Evolutionary conservation across 1,284 basidiomycete genomes (phyloP).

Genomic region (Taiwanofungus camphoratus): DNA sequence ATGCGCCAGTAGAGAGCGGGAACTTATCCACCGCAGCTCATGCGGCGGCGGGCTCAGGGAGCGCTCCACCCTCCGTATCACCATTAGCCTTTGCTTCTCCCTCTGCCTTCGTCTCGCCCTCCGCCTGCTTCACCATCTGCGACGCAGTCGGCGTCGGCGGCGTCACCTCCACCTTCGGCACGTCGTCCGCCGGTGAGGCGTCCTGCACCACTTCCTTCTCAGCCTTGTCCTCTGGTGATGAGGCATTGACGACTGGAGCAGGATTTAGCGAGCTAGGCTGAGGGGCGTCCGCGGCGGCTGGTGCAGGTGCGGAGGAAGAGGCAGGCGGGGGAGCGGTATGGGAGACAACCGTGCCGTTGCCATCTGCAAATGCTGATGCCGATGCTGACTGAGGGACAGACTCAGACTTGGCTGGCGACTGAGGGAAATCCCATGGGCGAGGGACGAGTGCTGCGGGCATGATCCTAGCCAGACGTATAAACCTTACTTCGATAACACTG

Average conservation of each 20-base stretch:
- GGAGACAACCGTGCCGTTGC: background rate
- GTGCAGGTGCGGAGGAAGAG: slow-evolving; percentile 8
- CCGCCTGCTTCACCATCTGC: slow-evolving; percentile 13
- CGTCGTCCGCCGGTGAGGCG: slow-evolving; percentile 11
- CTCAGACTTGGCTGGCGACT: slow-evolving; percentile 29
- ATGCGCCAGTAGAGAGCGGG: too few relatives aligned
- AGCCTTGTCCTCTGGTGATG: too few relatives aligned
- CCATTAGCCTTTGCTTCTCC: too few relatives aligned
- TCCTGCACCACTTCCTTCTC: slow-evolving; percentile 14
- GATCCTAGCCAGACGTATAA: slow-evolving; percentile 39
- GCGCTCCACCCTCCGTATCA: too few relatives aligned
- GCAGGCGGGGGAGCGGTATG: slow-evolving; percentile 11
- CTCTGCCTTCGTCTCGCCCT: too few relatives aligned
- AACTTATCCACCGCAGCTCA: too few relatives aligned
- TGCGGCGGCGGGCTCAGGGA: too few relatives aligned
- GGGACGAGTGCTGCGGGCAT: slow-evolving; percentile 74
- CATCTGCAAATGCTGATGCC: background rate
- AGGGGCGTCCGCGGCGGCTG: slow-evolving; percentile 10
- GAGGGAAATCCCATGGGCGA: slow-evolving; percentile 70
- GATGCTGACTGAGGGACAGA: too few relatives aligned
- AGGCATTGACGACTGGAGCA: too few relatives aligned
- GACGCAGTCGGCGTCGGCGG: slow-evolving; percentile 26
- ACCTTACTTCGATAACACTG: slow-evolving; percentile 1
- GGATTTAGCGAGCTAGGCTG: too few relatives aligned
- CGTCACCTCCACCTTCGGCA: slow-evolving; percentile 24